Base-by-base conservation (phyloP, 139 green algal genomes). In the Micractinium sp. region DNA sequence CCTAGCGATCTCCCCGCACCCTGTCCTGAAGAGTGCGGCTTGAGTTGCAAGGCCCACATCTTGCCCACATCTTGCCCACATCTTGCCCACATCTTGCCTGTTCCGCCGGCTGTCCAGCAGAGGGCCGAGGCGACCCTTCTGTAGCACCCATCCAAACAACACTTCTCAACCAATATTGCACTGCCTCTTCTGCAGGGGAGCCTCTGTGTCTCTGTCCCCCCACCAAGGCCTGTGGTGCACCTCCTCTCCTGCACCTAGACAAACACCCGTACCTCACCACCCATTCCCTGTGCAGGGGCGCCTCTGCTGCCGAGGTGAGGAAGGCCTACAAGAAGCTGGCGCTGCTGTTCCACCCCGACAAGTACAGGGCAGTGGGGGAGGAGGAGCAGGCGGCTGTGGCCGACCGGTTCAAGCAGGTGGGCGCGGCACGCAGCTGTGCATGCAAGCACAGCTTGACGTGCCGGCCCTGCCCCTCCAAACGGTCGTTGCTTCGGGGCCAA, bases 291-390 rank as follows among this genome's bases (percentile, higher is more conserved):
- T 69, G 18, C 39, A 73, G 41, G 81, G 47, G 53, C 53, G 20
- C 35, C 81, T 36, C 82, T 33, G 36, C 67, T 35, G 53, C 27
- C 29, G 88, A 93, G 41, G 47, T 93, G 5, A 36, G 71, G 18
- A 36, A 71, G 25, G 79, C 78, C 13, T 93, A 91, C 63, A 89
- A 93, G 84, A 74, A 66, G 88, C 82, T 91, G 67, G 78, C 85
- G 12, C 74, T 92, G 47, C 73, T 89, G 36, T 93, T 91, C 67
- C 93, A 95, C 73, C 92, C 93, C 7, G 94, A 96, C 82, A 96
- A 96, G 86, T 82, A 90, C 90, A 92, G 89, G 36, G n/a, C 23
- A 14, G 78, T 47, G 31, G 81, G 31, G 31, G 41, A 66, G 67
- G 91, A 87, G 85, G 36, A 91, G 61, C 89, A 91, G 87, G 94